Base-by-base conservation (phyloP, 345 rosid genomes). In the Corchorus capsularis region DNA sequence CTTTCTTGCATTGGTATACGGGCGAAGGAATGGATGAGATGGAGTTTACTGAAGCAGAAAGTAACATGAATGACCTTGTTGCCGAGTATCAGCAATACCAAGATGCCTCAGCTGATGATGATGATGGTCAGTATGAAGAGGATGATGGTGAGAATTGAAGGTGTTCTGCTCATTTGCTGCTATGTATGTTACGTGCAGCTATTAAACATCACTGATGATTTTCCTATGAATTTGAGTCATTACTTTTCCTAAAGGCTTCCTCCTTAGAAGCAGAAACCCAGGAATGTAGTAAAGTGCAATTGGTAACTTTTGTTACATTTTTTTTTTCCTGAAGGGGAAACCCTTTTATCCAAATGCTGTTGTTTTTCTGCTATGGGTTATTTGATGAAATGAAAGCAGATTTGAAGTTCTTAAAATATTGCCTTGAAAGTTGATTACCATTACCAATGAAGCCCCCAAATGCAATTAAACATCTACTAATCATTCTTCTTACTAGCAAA, bases 31-130 rank as follows among this genome's bases (percentile, higher is more conserved):
- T 88, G 93, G 91, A 90, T 63, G 89, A 90, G 79, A 86, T 89
- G 93, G 91, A 86, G 80, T 85, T 87, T 53, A 86, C 90, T 0
- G 90, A 89, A 79, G 93, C 91, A 0, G 93, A 89, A 62, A 85
- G 96, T 77, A 90, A 92, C 84, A 88, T 92, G 96, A 92, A 88
- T 64, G 94, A 92, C 81, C 79, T 92, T 59, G 92, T 90, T 49
- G 90, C 96, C 0, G 96, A 92, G 80, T 91, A 91, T 71, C 96
- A 91, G 81, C 96, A 91, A 74, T 91, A 89, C 78, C 94, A 89
- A 81, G 96, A 92, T 71, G 96, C 96, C 59, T 87, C 96, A 27
- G 92, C 94, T 6, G 96, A 92, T 34, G 96, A 92, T 50, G 96
- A 91, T 50, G 96, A 91, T 74, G 87, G 84, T 4, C 85, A 85